Percentiles rank a stretch among this genome's conserved stretches.
These are phyloP conservation scores for Phlebiopsis flavidoalba DNA, from an alignment of 768 basidiomycete species.

Conservation along the genomic window DNA sequence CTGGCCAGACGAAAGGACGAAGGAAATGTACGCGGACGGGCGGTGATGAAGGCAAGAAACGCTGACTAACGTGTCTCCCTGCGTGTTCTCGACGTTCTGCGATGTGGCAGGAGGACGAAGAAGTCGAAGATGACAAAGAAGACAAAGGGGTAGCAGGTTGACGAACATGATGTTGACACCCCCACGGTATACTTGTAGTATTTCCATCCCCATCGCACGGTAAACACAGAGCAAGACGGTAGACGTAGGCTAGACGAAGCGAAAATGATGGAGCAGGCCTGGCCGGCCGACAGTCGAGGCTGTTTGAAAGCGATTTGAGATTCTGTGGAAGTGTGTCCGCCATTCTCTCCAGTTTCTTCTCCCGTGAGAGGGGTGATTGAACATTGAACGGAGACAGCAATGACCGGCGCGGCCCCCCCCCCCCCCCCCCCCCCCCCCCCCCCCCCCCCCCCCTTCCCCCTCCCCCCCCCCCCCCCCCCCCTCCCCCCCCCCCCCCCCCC, in stretches of 20 bases:
- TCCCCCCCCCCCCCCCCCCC: too few relatives aligned
- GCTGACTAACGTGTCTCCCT: slow-evolving; percentile 55
- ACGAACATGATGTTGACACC: slow-evolving; percentile 98
- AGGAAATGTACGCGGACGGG: slow-evolving; percentile 76
- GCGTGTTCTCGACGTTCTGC: slow-evolving; percentile 55
- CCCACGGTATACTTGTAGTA: slow-evolving; percentile 99
- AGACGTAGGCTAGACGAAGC: too few relatives aligned
- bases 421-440: too few relatives aligned
- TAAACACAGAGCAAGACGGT: slow-evolving; percentile 95
- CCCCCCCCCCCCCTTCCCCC: too few relatives aligned
- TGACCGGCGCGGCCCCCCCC: slow-evolving; percentile 77
- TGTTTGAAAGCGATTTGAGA: slow-evolving; percentile 64
- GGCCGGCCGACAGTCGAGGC: slow-evolving; percentile 77
- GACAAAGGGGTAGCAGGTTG: slow-evolving; percentile 87
- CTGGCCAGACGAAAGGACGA: slow-evolving; percentile 79
- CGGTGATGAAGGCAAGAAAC: slow-evolving; percentile 64
- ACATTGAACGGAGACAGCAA: slow-evolving; percentile 43
- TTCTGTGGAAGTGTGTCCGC: neutral
- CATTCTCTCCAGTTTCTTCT: slow-evolving; percentile 16
- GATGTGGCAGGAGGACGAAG: slow-evolving; percentile 68
- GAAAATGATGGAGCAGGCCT: slow-evolving; percentile 81
- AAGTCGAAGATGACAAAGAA: slow-evolving; percentile 97
- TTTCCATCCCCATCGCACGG: slow-evolving; percentile 78
- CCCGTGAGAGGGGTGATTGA: slow-evolving; percentile 19
- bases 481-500: too few relatives aligned